A percentile compares a stretch with the other conserved stretches of the same genome.
phyloP scores from a whole-genome alignment of 1,284 basidiomycete genomes.

The Stygiomarasmius scandens region DNA sequence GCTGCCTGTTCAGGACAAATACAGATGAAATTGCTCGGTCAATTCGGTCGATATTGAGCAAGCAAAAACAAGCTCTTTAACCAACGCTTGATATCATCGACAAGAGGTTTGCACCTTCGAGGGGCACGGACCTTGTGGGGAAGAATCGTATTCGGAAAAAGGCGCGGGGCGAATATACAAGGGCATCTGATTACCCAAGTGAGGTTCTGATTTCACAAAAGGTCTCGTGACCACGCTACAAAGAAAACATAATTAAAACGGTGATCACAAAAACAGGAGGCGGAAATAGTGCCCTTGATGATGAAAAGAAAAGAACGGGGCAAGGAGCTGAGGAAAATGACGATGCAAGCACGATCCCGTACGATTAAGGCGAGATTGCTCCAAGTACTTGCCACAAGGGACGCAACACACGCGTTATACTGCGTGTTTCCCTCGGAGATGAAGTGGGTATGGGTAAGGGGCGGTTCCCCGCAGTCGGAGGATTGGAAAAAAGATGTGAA shows the following conservation, averaged over 20 bases:
- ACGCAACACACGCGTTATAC: neutral
- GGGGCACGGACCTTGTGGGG: neutral
- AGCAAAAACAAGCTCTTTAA: too few species aligned
- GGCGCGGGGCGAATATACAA: conserved; percentile 37
- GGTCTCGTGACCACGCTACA: conserved; percentile 49
- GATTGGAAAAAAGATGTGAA: neutral
- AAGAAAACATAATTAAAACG: neutral
- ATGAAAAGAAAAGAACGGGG: too few species aligned
- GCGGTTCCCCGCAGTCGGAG: neutral
- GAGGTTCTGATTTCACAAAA: conserved; percentile 51
- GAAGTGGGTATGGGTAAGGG: neutral
- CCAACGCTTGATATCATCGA: neutral
- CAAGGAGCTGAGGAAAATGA: too few species aligned
- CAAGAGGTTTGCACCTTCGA: neutral
- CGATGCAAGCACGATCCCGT: too few species aligned
- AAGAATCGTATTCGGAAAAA: neutral
- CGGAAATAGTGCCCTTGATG: too few species aligned
- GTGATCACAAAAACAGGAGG: neutral
- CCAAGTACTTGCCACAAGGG: neutral
- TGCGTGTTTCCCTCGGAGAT: neutral
- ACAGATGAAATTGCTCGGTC: too few species aligned
- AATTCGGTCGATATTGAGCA: too few species aligned
- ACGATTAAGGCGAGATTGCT: too few species aligned
- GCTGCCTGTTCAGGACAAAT: neutral
- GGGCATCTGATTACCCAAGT: conserved; percentile 59